Evolutionary conservation across 106 monocot genomes (phyloP), one percentile per base, ranked within the genome.

Genomic region (Acorus gramineus): DNA sequence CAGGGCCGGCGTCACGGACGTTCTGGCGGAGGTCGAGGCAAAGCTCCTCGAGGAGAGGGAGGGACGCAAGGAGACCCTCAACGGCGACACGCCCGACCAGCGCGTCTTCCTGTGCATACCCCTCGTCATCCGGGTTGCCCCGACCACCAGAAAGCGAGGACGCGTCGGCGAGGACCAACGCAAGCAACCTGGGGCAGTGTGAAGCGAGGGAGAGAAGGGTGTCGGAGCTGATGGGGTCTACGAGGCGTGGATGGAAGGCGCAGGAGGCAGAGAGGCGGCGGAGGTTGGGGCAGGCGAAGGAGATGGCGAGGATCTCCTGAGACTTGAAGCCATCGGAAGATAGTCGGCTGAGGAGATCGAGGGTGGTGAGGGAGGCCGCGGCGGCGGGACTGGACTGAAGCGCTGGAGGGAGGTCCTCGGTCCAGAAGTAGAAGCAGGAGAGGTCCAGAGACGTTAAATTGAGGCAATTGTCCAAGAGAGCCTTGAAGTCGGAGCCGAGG

Each of bases 381-480:
- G 81, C 76, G 14, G 11, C 3, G 2, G 77, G 70, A 42, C 67
- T 12, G 2, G 68, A 62, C 6, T 59, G 59, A 50, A 98, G 68
- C 10, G 98, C 98, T 1, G 72, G 67, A 2, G 75, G 70, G 7
- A 98, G 7, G 60, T 98, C 98, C 65, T 98, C 98, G 6, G 88
- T 69, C 98, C 98, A 98, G 85, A 76, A 98, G 69, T 98, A 98
- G 73, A 98, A 98, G 42, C 61, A 63, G 5, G 85, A 85, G 57
- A 98, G 85, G 60, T 98, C 98, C 12, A 98, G 73, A 2, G 74
- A 73, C 4, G 46, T 5, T 3, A 92, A 72, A 8, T 10, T 3
- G 0, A 73, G 63, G 71, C 88, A 92, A 28, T 60, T 4, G 44
- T 66, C 47, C 28, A 98, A 67, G 2, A 98, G 68, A 4, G 79